These are phyloP conservation scores for Phytopythium chamaehyphon DNA, from an alignment of 352 stramenopile species.

Conservation along the genomic window DNA sequence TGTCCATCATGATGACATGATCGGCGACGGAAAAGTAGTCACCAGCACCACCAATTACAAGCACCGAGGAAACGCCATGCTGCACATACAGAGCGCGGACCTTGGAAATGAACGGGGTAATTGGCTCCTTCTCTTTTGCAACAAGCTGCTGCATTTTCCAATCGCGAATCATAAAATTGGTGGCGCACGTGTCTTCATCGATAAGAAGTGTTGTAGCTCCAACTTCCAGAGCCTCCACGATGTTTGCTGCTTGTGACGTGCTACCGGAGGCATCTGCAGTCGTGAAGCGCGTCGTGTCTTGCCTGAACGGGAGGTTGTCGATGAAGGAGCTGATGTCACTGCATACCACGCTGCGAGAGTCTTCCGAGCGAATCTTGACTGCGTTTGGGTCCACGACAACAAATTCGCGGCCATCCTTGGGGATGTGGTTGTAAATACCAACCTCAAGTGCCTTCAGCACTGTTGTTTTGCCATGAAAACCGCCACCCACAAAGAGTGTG, in stretches of 20 bases:
- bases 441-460: constrained; percentile 93
- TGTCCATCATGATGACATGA: constrained; percentile 97
- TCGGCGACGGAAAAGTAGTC: constrained; percentile 98
- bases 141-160: constrained; percentile 97
- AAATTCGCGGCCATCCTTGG: constrained; percentile 93
- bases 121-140: constrained; percentile 94
- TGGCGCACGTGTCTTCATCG: constrained; percentile 97
- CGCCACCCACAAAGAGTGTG: constrained; percentile 95
- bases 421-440: constrained; percentile 96
- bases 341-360: constrained; percentile 88
- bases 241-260: constrained; percentile 96
- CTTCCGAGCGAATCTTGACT: constrained; percentile 95
- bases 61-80: constrained; percentile 88
- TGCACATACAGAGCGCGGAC: constrained; percentile 90
- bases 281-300: constrained; percentile 90
- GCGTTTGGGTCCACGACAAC: constrained; percentile 83
- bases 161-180: constrained; percentile 98
- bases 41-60: constrained; percentile 95
- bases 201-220: constrained; percentile 92
- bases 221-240: constrained; percentile 91
- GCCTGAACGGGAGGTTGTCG: constrained; percentile 94
- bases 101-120: constrained; percentile 96
- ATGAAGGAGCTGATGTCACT: constrained; percentile 96
- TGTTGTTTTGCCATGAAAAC: constrained; percentile 98
- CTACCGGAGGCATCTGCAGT: constrained; percentile 94